Evolutionary conservation across 2,329 filamentous ascomycete species (phyloP), one percentile per base, ranked within the genome.

Genomic region (Colletotrichum orbiculare): DNA sequence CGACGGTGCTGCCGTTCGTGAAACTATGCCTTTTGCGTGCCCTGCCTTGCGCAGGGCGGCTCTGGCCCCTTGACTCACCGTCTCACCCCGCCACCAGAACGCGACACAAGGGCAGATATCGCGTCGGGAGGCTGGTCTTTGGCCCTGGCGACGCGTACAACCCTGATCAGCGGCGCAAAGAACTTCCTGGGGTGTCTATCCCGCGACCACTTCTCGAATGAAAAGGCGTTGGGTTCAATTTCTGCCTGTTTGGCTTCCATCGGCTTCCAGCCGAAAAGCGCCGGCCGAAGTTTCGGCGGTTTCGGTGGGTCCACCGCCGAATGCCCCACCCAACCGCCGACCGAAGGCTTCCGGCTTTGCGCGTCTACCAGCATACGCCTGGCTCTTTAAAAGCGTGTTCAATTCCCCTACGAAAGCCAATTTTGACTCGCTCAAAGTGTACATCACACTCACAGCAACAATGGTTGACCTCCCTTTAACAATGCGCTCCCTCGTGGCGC

Each of bases 401-500:
- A n/a, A 8, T 45, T 15, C 39, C 37, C 55, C 25, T 25, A 5
- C 25, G 25, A 1, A 25, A 25, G 25, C 25, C 15, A 35, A 4
- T 17, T 54, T 41, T 46, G 39, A 54, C 43, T 13, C 42, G 39
- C 37, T 15, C 47, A 12, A 9, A n/a, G 8, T 10, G 8, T 35
- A 41, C 5, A n/a, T 13, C 13, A 8, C 25, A 25, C 39, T 1
- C 34, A 39, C 33, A 17, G 7, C 10, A 49, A 37, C 6, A 11
- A 79, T 78, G 76, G 46, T 69, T 2, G 56, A 69, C 13, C 42
- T 79, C 50, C 75, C 78, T n/a, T 46, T 67, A 6, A 81, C 75
- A 1, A 83, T 82, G 79, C 79, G 80, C 64, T 76, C 80, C 6
- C 76, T 84, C 42, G 76, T 79, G 12, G 78, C 79, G 35, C 77